These are phyloP conservation scores for Dicorynia guianensis DNA, from an alignment of 306 rosid species.

Conservation along the genomic window DNA sequence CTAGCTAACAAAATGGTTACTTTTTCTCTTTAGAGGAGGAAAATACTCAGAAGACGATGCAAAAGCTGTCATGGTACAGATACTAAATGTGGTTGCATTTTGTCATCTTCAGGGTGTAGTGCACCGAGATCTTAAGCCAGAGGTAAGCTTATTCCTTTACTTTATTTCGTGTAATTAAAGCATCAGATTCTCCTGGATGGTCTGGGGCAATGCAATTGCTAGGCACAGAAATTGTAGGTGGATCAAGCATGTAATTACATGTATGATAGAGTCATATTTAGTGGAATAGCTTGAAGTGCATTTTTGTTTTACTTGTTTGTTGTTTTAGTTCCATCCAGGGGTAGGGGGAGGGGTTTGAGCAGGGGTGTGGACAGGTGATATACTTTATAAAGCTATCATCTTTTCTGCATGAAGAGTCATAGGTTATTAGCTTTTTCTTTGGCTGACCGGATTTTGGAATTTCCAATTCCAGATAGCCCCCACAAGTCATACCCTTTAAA, in stretches of 20 bases:
- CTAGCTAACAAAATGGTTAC: conserved; percentile 6
- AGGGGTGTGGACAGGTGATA: too few relatives aligned
- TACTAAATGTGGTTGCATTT: conserved; percentile 70
- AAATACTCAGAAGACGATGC: conserved; percentile 83
- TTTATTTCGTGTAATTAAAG: not conserved
- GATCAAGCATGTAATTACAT: not conserved
- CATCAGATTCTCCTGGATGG: not conserved
- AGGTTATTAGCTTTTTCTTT: too few relatives aligned
- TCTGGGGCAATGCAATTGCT: not conserved
- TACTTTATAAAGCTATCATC: too few relatives aligned
- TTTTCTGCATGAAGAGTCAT: too few relatives aligned
- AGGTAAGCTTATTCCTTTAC: conserved; percentile 50
- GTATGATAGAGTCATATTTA: too few relatives aligned
- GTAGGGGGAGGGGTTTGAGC: too few relatives aligned
- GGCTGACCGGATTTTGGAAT: too few relatives aligned
- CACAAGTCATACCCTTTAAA: not conserved
- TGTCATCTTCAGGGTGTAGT: conserved; percentile 88
- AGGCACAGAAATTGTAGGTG: not conserved
- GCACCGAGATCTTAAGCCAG: conserved; percentile 85
- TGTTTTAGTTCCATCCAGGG: too few relatives aligned
- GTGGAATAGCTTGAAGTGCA: too few relatives aligned
- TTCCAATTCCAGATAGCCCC: not conserved
- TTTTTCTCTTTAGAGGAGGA: conserved; percentile 61
- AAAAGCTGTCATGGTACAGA: conserved; percentile 69
- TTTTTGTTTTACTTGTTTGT: too few relatives aligned